Evolutionary conservation across 2,329 filamentous ascomycete genomes (phyloP).

Genomic region (Hymenoscyphus fraxineus): DNA sequence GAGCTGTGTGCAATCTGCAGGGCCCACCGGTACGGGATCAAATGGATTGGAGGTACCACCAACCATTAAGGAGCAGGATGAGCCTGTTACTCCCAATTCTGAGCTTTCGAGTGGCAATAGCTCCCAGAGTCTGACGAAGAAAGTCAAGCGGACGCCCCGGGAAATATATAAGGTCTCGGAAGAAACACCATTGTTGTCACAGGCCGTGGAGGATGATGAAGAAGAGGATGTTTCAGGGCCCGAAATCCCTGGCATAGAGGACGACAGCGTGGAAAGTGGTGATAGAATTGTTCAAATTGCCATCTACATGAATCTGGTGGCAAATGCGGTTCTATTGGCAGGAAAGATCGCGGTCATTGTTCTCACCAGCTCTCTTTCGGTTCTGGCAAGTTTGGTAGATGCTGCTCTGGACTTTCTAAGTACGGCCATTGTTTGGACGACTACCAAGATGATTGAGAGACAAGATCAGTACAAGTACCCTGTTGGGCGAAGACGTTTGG

Average conservation of each 20-base stretch:
- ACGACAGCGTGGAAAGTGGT: constrained; percentile 70
- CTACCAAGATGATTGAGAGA: constrained; percentile 53
- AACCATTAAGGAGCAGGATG: constrained; percentile 66
- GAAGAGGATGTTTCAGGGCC: constrained; percentile 44
- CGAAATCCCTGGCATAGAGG: constrained; percentile 66
- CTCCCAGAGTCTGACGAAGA: constrained; percentile 40
- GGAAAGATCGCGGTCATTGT: constrained; percentile 54
- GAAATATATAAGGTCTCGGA: constrained; percentile 74
- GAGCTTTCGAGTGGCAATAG: constrained; percentile 29
- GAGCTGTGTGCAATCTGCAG: constrained; percentile 12
- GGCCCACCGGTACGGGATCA: constrained; percentile 41
- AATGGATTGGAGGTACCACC: constrained; percentile 59
- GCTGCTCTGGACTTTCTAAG: constrained; percentile 58
- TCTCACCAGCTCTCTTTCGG: constrained; percentile 54
- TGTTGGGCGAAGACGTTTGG: constrained; percentile 52
- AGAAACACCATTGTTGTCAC: constrained; percentile 59
- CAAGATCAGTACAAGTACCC: constrained; percentile 45
- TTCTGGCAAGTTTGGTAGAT: constrained; percentile 59
- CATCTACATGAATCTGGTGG: constrained; percentile 68
- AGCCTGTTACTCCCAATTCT: constrained; percentile 41
- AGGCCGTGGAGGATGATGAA: constrained; percentile 40
- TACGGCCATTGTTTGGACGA: constrained; percentile 58
- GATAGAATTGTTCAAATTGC: constrained; percentile 78
- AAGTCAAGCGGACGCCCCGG: constrained; percentile 75
- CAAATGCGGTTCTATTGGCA: constrained; percentile 53